Evolutionary conservation across 1,284 basidiomycete genomes (phyloP), one percentile per base, ranked within the genome.

Genomic region (Naganishia cerealis): DNA sequence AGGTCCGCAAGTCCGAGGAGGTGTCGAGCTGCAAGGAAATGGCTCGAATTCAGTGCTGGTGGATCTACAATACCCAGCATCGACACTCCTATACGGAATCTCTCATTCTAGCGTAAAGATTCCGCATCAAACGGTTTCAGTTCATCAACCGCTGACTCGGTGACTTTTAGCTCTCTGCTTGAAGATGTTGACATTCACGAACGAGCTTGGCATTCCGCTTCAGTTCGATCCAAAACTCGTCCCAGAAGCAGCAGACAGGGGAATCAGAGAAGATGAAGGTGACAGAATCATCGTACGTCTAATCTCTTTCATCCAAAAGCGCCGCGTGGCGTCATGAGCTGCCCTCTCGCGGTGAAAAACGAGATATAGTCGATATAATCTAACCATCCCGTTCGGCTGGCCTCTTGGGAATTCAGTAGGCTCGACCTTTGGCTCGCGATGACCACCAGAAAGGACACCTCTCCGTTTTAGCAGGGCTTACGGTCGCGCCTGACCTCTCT

Each of bases 391-490:
- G 38, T 26, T 16, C 26, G 8, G 7, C 7, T 33, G 8, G 8
- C 33, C n/a, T 38, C 21, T 9, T 24, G 12, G 12, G 13, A 12
- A 16, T 48, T 42, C 48, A 58, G 57, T 61, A 95, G 91, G 86
- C 96, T 29, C 92, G 95, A 24, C 95, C 95, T 0, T 85, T 98
- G 15, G 87, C 93, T 0, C 87, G 87, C 16, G 88, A 88, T 39
- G 95, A 98, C 84, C 89, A 94, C 81, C 77, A 81, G 12, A 87
- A 92, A 26, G 89, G 90, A 1, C 93, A 98, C 81, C 88, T 98
- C 73, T 77, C 83, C 29, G 88, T 97, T 15, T 89, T 98, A 70
- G 82, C 87, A 21, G 88, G 90, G 43, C 86, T 99, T 52, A 90
- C 94, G 1, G 81, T 85, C 62, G 87, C 89, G 9, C 87, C 91